A percentile compares a stretch with the other conserved stretches of the same genome.
These are phyloP conservation scores for Buddleja alternifolia DNA, from an alignment of 257 asterid species.

Conservation along the genomic window DNA sequence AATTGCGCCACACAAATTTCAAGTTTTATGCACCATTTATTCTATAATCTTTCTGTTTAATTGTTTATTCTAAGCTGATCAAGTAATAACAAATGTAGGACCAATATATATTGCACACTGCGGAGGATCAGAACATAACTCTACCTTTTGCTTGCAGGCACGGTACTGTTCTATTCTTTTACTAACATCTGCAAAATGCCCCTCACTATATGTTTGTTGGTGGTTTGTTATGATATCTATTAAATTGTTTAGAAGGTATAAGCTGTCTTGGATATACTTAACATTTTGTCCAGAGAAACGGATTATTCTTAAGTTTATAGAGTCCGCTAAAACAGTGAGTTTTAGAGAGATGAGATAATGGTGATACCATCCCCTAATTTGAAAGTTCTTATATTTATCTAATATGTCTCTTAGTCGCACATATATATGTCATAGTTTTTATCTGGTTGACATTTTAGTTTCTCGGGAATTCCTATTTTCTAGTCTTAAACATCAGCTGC, in stretches of 20 bases:
- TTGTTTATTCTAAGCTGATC: constrained; percentile 23
- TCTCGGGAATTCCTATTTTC: constrained; percentile 7
- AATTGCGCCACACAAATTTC: neutral
- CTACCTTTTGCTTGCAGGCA: constrained; percentile 98
- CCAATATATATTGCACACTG: constrained; percentile 90
- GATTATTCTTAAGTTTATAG: neutral
- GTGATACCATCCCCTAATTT: constrained; percentile 12
- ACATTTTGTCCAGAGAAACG: neutral
- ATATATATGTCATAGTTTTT: neutral
- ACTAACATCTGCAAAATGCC: neutral
- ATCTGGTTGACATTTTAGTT: neutral
- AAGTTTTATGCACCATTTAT: neutral
- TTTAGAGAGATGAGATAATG: constrained; percentile 27
- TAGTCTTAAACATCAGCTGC: constrained; percentile 5
- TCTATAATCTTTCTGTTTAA: neutral
- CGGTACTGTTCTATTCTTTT: constrained; percentile 60
- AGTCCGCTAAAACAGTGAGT: neutral
- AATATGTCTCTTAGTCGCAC: neutral
- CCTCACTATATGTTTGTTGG: neutral
- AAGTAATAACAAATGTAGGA: constrained; percentile 56
- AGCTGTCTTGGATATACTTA: neutral
- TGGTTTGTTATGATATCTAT: neutral
- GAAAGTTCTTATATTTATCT: constrained; percentile 19
- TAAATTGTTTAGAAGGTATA: neutral
- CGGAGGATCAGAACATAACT: constrained; percentile 78